Percentiles rank a stretch among this genome's conserved stretches.
phyloP scores from a whole-genome alignment of 345 rosid genomes.

The Citrus hindsii region DNA sequence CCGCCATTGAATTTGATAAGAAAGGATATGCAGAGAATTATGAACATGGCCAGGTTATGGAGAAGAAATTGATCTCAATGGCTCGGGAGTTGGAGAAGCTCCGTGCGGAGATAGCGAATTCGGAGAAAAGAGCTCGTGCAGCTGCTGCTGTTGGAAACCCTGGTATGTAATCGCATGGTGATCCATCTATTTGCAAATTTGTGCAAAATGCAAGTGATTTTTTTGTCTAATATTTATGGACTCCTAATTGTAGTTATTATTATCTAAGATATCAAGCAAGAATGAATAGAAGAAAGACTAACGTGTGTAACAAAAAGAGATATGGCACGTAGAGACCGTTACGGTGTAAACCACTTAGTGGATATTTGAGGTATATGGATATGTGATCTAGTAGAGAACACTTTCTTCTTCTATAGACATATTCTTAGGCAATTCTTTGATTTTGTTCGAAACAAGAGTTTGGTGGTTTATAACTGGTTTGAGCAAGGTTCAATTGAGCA shows the following conservation, averaged over 20 bases:
- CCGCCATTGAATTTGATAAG: conserved; percentile 93
- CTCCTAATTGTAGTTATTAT: neutral
- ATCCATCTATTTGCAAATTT: neutral
- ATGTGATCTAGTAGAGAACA: neutral
- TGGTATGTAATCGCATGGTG: conserved; percentile 27
- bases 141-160: conserved; percentile 50
- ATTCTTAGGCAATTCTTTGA: neutral
- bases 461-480: neutral
- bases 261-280: neutral
- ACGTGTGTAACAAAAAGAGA: neutral
- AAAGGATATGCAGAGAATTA: conserved; percentile 95
- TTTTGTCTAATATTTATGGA: neutral
- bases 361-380: neutral
- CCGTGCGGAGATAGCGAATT: conserved; percentile 85
- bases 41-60: conserved; percentile 91
- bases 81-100: conserved; percentile 95
- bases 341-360: neutral
- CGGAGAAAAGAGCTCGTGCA: conserved; percentile 67
- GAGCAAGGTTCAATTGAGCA: neutral
- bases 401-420: neutral
- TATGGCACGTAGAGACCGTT: neutral
- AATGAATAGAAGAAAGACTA: neutral
- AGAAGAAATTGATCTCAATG: conserved; percentile 87
- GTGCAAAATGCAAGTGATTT: neutral
- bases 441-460: neutral